A percentile compares a stretch with the other conserved stretches of the same genome.
Evolutionary conservation across 202 grass and related monocot species (phyloP).

Genomic region (Setaria viridis): DNA sequence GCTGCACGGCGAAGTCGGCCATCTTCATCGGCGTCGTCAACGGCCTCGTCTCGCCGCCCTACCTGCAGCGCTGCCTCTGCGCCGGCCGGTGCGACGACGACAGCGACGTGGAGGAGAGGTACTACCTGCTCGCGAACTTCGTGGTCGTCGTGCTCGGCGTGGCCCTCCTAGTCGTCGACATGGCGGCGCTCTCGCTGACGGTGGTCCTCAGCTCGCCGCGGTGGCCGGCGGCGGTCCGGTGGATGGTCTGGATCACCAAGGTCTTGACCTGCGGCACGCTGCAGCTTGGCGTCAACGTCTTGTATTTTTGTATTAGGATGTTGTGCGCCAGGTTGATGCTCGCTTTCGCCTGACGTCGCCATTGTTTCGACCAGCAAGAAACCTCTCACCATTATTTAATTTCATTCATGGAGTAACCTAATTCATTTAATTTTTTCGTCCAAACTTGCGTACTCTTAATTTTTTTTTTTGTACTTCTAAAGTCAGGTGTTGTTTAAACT

Average conservation of each 20-base stretch:
- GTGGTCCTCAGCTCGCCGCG: background rate
- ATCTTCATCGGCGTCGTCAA: constrained; percentile 35
- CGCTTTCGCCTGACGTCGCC: background rate
- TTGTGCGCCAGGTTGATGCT: background rate
- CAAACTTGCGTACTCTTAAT: background rate
- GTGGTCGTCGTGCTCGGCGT: constrained; percentile 19
- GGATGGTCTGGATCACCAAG: constrained; percentile 38
- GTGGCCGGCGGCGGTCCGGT: background rate
- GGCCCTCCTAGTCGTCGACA: constrained; percentile 1
- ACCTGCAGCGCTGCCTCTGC: constrained; percentile 25
- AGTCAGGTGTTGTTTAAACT: background rate
- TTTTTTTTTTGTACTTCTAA: background rate
- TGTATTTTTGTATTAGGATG: constrained; percentile 6
- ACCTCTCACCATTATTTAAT: background rate
- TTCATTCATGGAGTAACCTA: background rate
- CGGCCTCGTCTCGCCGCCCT: constrained; percentile 13
- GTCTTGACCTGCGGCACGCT: constrained; percentile 1
- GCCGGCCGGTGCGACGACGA: background rate
- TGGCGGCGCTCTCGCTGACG: background rate
- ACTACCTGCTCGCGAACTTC: constrained; percentile 35
- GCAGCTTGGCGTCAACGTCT: background rate
- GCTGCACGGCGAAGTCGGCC: constrained; percentile 13
- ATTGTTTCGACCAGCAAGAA: background rate
- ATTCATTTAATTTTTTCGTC: background rate
- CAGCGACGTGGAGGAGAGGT: constrained; percentile 5